phyloP scores from a whole-genome alignment of 305 asterid genomes.

The Fraxinus paxiana region DNA sequence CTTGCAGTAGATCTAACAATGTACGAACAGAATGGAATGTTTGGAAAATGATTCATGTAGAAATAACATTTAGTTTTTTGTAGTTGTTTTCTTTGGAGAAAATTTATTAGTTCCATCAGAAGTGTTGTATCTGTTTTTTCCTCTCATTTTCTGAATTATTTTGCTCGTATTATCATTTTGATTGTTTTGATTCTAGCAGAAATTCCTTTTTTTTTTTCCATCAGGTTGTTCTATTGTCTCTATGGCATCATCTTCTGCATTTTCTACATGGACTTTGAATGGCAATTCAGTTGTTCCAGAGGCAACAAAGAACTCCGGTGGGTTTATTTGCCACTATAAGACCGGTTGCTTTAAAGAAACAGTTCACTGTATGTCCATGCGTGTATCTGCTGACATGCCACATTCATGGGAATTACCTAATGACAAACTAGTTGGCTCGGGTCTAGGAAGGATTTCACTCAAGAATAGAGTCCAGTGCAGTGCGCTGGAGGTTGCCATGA shows the following conservation, averaged over 20 bases:
- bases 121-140: not conserved
- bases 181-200: not conserved
- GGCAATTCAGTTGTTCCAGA: conserved; percentile 27
- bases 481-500: conserved; percentile 46
- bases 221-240: conserved; percentile 15
- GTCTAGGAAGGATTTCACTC: conserved; percentile 16
- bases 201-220: not conserved
- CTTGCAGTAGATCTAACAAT: not conserved
- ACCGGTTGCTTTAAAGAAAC: conserved; percentile 20
- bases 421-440: conserved; percentile 21
- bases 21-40: not conserved
- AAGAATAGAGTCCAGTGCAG: conserved; percentile 35
- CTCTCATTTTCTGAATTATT: not conserved
- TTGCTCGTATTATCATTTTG: not conserved
- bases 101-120: not conserved
- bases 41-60: not conserved
- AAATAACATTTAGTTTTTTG: not conserved
- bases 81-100: not conserved
- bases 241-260: conserved; percentile 46
- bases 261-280: conserved; percentile 30
- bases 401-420: not conserved
- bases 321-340: conserved; percentile 22
- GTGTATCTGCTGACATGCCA: conserved; percentile 19
- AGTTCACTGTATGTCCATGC: conserved; percentile 13
- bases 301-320: conserved; percentile 19